Percentiles rank a stretch among this genome's conserved stretches.
Evolutionary conservation across 148 eudicot species (phyloP).

Genomic region (Rheum nobile): DNA sequence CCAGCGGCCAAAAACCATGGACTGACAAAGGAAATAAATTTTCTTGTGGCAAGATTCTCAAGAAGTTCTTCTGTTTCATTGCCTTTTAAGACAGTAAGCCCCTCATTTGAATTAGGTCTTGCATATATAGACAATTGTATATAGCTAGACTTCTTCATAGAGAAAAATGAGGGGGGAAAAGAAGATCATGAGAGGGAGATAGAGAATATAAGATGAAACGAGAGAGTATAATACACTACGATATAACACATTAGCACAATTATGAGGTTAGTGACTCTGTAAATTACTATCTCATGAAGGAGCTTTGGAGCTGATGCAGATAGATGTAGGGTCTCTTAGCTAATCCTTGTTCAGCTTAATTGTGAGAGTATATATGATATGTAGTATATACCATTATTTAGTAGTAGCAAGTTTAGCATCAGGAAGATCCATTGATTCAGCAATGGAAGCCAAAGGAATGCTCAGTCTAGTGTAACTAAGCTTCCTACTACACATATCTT

Average conservation of each 20-base stretch:
- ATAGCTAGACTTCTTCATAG: neutral
- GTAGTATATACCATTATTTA: neutral
- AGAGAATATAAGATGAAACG: neutral
- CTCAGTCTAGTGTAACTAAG: neutral
- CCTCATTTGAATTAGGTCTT: neutral
- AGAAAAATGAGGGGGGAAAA: neutral
- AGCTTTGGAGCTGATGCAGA: neutral
- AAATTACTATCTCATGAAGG: neutral
- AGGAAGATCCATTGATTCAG: neutral
- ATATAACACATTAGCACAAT: neutral
- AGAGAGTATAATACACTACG: no score
- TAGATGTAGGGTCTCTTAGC: neutral
- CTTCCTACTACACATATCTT: neutral
- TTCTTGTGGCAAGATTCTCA: neutral
- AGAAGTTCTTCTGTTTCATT: conserved; percentile 8
- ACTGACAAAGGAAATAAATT: conserved; percentile 4
- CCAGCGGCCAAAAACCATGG: neutral
- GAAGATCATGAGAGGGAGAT: neutral
- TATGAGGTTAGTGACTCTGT: neutral
- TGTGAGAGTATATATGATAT: neutral
- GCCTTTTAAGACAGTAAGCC: neutral
- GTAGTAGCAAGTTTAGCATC: neutral
- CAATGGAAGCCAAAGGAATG: neutral
- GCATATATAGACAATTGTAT: neutral
- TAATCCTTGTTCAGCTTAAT: neutral